Percentiles rank a stretch among this genome's conserved stretches.
Evolutionary conservation across 2,329 filamentous ascomycete species (phyloP).

Genomic region (Fusarium falciforme): DNA sequence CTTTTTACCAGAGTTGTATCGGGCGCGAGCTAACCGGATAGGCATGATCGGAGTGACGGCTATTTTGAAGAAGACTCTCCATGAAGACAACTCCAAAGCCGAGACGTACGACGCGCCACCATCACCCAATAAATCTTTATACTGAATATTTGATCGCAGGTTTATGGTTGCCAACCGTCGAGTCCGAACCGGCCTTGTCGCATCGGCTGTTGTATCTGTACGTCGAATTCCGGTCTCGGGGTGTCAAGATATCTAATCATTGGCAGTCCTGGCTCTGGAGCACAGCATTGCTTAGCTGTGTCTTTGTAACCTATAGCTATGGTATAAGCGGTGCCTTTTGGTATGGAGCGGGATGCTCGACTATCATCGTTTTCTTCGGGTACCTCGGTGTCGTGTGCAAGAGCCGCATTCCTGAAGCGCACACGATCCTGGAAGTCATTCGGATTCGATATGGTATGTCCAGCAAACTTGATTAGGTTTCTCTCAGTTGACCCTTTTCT

Average conservation of each 20-base stretch:
- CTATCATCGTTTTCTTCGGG: slow-evolving; percentile 81
- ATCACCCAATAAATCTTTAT: background rate
- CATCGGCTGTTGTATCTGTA: slow-evolving; percentile 20
- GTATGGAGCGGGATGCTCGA: slow-evolving; percentile 19
- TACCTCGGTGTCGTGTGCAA: slow-evolving; percentile 91
- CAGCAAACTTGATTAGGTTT: no score
- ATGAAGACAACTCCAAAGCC: slow-evolving; percentile 22
- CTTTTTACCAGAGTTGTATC: background rate
- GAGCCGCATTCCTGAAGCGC: slow-evolving; percentile 84
- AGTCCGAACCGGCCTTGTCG: slow-evolving; percentile 18
- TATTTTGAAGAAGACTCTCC: slow-evolving; percentile 20
- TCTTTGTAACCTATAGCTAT: slow-evolving; percentile 21
- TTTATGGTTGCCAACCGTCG: slow-evolving; percentile 24
- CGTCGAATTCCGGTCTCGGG: background rate
- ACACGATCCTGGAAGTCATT: slow-evolving; percentile 85
- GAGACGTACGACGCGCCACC: background rate
- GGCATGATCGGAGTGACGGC: slow-evolving; percentile 21
- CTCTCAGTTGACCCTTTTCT: background rate
- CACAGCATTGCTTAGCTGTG: slow-evolving; percentile 19
- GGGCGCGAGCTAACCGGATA: background rate
- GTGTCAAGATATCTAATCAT: background rate
- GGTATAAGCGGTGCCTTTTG: slow-evolving; percentile 21
- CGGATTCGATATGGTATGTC: slow-evolving; percentile 72
- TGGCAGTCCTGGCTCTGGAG: slow-evolving; percentile 24
- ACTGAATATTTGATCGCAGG: background rate